A percentile compares a stretch with the other conserved stretches of the same genome.
Evolutionary conservation across 495 filamentous ascomycete genomes (phyloP).

Genomic region (Daldinia childiae): DNA sequence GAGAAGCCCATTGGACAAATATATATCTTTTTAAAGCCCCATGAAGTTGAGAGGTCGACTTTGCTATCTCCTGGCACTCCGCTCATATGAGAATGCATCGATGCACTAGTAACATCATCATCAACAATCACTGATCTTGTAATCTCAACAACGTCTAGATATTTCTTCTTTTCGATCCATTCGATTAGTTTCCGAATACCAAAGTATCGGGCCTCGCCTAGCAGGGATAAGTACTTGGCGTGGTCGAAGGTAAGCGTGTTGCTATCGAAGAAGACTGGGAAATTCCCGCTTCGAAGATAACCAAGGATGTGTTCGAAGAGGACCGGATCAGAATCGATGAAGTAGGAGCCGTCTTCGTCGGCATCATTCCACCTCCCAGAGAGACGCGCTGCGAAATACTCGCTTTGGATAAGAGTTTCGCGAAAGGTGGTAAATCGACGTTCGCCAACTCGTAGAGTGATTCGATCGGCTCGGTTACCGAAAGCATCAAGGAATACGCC

Average conservation of each 20-base stretch:
- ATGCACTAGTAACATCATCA: not conserved
- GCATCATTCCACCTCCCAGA: slow-evolving; percentile 28
- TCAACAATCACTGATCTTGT: slow-evolving; percentile 3
- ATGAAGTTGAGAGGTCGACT: slow-evolving; percentile 7
- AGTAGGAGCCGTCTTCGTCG: slow-evolving; percentile 49
- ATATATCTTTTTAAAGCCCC: slow-evolving; percentile 7
- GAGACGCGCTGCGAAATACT: slow-evolving; percentile 28
- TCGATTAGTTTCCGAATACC: slow-evolving; percentile 34
- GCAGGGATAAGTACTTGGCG: slow-evolving; percentile 44
- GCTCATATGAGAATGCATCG: not conserved
- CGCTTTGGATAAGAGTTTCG: slow-evolving; percentile 26
- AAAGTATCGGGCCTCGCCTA: slow-evolving; percentile 51
- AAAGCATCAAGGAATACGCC: not conserved
- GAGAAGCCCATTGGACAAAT: slow-evolving; percentile 14
- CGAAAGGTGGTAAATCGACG: slow-evolving; percentile 24
- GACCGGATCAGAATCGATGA: slow-evolving; percentile 54
- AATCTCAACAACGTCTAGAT: slow-evolving; percentile 17
- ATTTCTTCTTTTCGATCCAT: slow-evolving; percentile 34
- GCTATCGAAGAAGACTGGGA: slow-evolving; percentile 53
- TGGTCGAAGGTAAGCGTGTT: slow-evolving; percentile 47
- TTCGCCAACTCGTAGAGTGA: slow-evolving; percentile 32
- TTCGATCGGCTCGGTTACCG: not conserved
- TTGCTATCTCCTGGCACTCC: not conserved
- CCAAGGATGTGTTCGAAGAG: slow-evolving; percentile 55
- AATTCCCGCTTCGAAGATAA: slow-evolving; percentile 49